A percentile compares a stretch with the other conserved stretches of the same genome.
These are phyloP conservation scores for Xylariaceae sp. DNA, from an alignment of 2,329 filamentous ascomycete genomes.

Conservation along the genomic window DNA sequence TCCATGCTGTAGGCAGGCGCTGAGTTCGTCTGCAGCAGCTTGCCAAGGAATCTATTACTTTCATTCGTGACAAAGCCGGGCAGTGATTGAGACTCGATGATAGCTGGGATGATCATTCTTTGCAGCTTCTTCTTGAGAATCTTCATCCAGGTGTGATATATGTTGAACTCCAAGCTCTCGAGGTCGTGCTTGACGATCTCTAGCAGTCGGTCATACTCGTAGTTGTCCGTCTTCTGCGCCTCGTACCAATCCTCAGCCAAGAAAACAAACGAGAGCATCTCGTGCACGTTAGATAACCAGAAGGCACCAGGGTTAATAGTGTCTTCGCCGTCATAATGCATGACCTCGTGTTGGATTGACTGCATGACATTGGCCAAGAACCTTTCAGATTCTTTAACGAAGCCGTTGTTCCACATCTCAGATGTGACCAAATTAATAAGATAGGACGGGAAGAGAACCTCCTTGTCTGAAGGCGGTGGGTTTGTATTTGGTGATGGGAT, in stretches of 20 bases:
- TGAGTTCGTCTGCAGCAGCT: conserved; percentile 88
- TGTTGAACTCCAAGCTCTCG: conserved; percentile 98
- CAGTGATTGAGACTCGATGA: conserved; percentile 97
- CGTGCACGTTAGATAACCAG: conserved; percentile 98
- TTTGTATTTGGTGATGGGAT: conserved; percentile 87
- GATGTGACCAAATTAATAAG: conserved; percentile 98
- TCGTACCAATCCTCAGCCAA: conserved; percentile 99
- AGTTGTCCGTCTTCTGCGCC: conserved; percentile 98
- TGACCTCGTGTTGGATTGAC: conserved; percentile 98
- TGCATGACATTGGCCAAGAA: conserved; percentile 99
- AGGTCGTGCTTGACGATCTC: conserved; percentile 99
- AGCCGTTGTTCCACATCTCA: conserved; percentile 99
- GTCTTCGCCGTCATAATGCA: conserved; percentile 97
- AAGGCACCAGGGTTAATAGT: conserved; percentile 97
- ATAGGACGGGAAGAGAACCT: conserved; percentile 97
- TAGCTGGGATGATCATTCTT: conserved; percentile 99
- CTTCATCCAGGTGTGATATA: conserved; percentile 99
- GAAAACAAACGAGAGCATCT: conserved; percentile 99
- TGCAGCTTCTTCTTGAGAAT: conserved; percentile 98
- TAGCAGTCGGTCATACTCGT: conserved; percentile 94
- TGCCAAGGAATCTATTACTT: conserved; percentile 96
- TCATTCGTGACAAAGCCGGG: conserved; percentile 99
- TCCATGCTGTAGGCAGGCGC: conserved; percentile 99
- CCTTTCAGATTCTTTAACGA: conserved; percentile 98
- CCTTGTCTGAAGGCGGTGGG: conserved; percentile 93